Conservation (phyloP, 2,329 filamentous ascomycete genomes). For the Chaetomiaceae sp. region DNA sequence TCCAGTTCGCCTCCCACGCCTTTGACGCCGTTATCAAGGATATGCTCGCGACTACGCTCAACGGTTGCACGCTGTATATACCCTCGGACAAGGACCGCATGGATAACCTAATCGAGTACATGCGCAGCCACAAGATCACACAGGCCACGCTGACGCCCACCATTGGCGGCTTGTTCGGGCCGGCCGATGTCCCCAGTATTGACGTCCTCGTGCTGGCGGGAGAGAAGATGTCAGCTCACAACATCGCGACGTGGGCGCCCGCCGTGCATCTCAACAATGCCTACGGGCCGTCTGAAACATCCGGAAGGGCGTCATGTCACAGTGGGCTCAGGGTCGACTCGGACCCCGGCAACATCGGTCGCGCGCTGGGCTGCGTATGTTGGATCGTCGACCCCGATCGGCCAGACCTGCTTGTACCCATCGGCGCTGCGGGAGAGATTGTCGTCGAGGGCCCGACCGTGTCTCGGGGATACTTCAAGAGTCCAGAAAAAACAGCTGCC, state of each 20-base stretch:
- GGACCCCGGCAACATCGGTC: background rate
- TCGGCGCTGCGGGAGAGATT: slow-evolving; percentile 22
- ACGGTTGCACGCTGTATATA: slow-evolving; percentile 42
- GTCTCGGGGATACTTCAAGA: slow-evolving; percentile 19
- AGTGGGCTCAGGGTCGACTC: background rate
- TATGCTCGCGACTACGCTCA: slow-evolving; percentile 37
- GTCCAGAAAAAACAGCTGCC: slow-evolving; percentile 37
- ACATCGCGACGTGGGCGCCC: background rate
- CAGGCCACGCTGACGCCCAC: background rate
- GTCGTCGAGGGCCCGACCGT: slow-evolving; percentile 20
- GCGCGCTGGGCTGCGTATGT: background rate
- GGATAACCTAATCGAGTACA: slow-evolving; percentile 21
- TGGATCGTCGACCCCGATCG: slow-evolving; percentile 12
- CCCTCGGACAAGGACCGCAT: slow-evolving; percentile 29
- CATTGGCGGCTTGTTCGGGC: slow-evolving; percentile 21
- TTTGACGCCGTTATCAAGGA: slow-evolving; percentile 40
- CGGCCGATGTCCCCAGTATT: slow-evolving; percentile 21
- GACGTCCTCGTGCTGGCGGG: slow-evolving; percentile 23
- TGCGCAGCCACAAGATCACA: background rate
- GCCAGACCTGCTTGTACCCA: slow-evolving; percentile 16
- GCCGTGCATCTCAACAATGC: background rate
- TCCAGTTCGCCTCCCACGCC: slow-evolving; percentile 35
- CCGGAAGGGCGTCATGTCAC: background rate
- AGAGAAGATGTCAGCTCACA: slow-evolving; percentile 18
- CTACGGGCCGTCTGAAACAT: background rate